These are phyloP conservation scores for Carex arenaria DNA, from an alignment of 202 grass and related monocot genomes.

Conservation along the genomic window DNA sequence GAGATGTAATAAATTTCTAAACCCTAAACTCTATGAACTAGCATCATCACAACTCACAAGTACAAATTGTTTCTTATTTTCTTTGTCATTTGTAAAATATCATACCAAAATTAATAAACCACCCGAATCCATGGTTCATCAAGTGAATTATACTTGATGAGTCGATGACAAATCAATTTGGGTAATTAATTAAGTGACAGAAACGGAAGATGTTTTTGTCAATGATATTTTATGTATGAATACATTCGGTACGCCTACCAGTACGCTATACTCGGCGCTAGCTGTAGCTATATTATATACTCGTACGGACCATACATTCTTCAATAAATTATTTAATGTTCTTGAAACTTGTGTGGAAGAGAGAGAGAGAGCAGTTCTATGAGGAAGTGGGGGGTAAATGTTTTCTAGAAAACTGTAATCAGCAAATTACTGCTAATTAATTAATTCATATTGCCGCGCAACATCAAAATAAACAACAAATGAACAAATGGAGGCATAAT, in stretches of 20 bases:
- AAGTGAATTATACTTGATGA: background rate
- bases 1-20: too few relatives aligned
- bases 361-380: background rate
- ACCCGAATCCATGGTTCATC: background rate
- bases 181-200: background rate
- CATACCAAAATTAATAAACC: too few relatives aligned
- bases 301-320: background rate
- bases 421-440: background rate
- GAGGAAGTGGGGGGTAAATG: background rate
- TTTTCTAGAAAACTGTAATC: conserved; percentile 13
- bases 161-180: background rate
- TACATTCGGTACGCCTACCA: background rate
- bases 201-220: background rate
- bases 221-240: background rate
- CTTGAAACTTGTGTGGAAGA: conserved; percentile 10
- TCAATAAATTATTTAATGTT: background rate
- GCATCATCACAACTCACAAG: too few relatives aligned
- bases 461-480: background rate
- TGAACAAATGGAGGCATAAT: background rate
- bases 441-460: background rate
- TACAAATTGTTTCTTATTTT: too few relatives aligned
- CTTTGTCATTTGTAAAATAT: too few relatives aligned
- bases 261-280: background rate
- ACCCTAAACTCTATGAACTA: too few relatives aligned
- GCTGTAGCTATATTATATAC: background rate